Conservation (phyloP, 2,329 filamentous ascomycete species). For the Cryoendolithus antarcticus region DNA sequence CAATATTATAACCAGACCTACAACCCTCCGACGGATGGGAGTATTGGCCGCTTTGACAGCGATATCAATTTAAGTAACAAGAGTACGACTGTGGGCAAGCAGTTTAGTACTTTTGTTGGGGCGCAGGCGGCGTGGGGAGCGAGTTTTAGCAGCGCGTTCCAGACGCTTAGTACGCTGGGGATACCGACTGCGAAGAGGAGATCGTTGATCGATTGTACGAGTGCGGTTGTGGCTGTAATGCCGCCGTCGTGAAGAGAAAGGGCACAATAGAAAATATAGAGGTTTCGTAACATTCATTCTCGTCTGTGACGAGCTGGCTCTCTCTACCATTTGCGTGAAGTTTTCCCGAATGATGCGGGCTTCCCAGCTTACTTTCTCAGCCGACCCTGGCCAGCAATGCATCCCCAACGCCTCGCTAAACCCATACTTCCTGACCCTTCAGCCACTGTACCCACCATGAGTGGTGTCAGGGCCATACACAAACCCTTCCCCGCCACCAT, state of each 20-base stretch:
- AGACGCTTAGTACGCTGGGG: conserved; percentile 8
- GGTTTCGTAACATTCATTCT: no score
- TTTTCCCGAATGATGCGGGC: no score
- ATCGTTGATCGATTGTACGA: conserved; percentile 8
- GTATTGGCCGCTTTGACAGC: conserved; percentile 19
- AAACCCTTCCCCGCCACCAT: no score
- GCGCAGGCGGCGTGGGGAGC: conserved; percentile 22
- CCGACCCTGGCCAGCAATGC: no score
- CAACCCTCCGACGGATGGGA: conserved; percentile 9
- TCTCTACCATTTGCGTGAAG: no score
- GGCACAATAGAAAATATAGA: no score
- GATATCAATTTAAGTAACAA: conserved; percentile 21
- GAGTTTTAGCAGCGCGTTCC: conserved; percentile 9
- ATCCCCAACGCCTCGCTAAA: no score
- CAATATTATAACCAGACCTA: conserved; percentile 34
- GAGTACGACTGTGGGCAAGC: conserved; percentile 18
- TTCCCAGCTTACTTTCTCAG: no score
- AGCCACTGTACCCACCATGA: no score
- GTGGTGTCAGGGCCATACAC: no score
- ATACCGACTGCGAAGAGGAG: conserved; percentile 5
- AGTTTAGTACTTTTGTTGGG: conserved; percentile 24
- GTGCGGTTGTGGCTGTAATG: conserved; percentile 4
- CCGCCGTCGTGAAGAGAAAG: neutral
- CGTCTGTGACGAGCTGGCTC: no score
- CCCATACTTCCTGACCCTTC: no score